Conservation (phyloP, 179 eudicot species). For the Silene noctiflora region DNA sequence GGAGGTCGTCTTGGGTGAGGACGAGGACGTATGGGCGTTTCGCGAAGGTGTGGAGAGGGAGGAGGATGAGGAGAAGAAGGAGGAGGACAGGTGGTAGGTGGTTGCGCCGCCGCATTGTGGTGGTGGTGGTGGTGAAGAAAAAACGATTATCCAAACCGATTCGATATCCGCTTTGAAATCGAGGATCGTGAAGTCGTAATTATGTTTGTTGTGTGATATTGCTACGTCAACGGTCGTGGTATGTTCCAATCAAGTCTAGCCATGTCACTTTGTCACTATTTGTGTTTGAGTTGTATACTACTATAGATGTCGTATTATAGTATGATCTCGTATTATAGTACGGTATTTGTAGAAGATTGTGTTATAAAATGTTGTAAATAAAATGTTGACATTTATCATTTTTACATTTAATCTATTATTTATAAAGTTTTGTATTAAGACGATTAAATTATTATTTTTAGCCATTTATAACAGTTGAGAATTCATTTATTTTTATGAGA, state of each 20-base stretch:
- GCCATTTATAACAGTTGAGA: too few relatives aligned
- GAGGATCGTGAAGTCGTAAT: neutral
- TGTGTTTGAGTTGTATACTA: too few relatives aligned
- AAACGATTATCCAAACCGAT: neutral
- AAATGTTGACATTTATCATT: too few relatives aligned
- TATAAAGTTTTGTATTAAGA: too few relatives aligned
- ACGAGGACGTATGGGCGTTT: slow-evolving; percentile 65
- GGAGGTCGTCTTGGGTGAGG: slow-evolving; percentile 76
- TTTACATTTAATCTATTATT: too few relatives aligned
- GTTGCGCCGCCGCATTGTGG: slow-evolving; percentile 19
- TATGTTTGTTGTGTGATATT: neutral
- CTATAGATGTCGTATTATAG: too few relatives aligned
- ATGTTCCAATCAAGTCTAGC: neutral
- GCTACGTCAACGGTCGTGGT: neutral
- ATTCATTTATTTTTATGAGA: too few relatives aligned
- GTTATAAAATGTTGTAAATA: too few relatives aligned
- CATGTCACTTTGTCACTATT: neutral
- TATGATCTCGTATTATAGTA: too few relatives aligned
- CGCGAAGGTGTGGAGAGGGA: slow-evolving; percentile 34
- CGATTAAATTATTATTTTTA: too few relatives aligned
- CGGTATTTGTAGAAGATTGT: too few relatives aligned
- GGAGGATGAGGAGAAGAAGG: slow-evolving; percentile 36
- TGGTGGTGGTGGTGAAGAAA: neutral
- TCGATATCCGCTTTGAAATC: neutral
- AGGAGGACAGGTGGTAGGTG: slow-evolving; percentile 12